phyloP scores from a whole-genome alignment of 1,139 yeast species.

The Protomyces macrosporus region DNA sequence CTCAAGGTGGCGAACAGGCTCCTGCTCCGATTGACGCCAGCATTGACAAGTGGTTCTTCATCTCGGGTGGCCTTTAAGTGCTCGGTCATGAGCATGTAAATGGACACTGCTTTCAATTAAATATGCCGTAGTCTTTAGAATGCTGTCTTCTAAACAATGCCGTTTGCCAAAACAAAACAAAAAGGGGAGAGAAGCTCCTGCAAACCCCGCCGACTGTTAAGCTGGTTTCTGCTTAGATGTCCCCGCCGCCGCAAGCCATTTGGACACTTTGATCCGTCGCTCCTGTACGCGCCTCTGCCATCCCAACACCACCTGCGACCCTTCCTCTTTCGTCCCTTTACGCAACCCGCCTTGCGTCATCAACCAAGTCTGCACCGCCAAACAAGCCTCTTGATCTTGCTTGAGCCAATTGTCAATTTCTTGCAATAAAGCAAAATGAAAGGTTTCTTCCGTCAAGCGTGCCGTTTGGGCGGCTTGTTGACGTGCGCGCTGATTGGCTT shows the following conservation, averaged over 20 bases:
- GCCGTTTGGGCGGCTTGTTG: not conserved
- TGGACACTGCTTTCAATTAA: no score
- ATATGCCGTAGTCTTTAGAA: no score
- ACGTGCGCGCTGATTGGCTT: not conserved
- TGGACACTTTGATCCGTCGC: no score
- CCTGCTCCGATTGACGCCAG: conserved; percentile 97
- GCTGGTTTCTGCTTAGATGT: no score
- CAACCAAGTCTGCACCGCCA: not conserved
- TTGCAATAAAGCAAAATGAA: not conserved
- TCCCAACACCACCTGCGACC: not conserved
- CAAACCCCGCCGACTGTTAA: no score
- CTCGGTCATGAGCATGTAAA: no score
- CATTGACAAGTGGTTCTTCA: conserved; percentile 97
- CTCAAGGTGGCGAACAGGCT: conserved; percentile 62
- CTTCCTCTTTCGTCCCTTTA: not conserved
- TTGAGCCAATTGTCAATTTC: not conserved
- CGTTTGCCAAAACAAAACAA: no score
- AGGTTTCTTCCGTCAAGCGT: not conserved
- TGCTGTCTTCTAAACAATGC: no score
- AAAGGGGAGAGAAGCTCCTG: no score
- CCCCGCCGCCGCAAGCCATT: no score
- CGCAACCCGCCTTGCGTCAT: not conserved
- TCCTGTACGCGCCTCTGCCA: no score
- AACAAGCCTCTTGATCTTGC: not conserved
- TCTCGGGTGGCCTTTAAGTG: conserved; percentile 45